phyloP scores from a whole-genome alignment of 2,329 filamentous ascomycete species.

The Botrytis aclada region DNA sequence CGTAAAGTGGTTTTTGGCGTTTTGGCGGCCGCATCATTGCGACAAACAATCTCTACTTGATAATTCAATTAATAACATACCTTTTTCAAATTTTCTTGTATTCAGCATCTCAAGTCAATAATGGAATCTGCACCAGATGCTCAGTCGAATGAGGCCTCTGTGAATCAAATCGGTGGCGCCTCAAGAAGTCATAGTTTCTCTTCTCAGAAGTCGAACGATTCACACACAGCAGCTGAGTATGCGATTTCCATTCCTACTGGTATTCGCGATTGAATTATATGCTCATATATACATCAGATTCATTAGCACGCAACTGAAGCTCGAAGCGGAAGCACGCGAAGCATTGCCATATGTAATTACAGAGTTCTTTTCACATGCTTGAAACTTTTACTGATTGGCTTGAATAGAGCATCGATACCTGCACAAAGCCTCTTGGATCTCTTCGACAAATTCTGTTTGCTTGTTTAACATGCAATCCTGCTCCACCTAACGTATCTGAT shows the following conservation, averaged over 20 bases:
- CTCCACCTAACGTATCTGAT: conserved; percentile 59
- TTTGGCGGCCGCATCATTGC: conserved; percentile 16
- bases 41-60: neutral
- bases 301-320: conserved; percentile 80
- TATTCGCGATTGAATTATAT: neutral
- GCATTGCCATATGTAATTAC: conserved; percentile 79
- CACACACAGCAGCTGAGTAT: conserved; percentile 50
- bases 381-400: conserved; percentile 18
- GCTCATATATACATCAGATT: conserved; percentile 53
- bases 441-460: conserved; percentile 88
- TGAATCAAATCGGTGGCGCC: conserved; percentile 24
- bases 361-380: conserved; percentile 6
- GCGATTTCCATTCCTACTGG: conserved; percentile 21
- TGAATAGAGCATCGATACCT: conserved; percentile 81
- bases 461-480: conserved; percentile 89
- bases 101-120: neutral
- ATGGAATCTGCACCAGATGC: neutral
- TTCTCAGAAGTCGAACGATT: conserved; percentile 50
- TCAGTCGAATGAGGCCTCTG: conserved; percentile 16
- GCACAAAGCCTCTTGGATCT: conserved; percentile 84
- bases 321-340: conserved; percentile 94
- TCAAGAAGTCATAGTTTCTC: conserved; percentile 56
- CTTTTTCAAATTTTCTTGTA: neutral
- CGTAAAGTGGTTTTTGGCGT: conserved; percentile 25
- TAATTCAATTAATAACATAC: neutral